Percentiles rank a stretch among this genome's conserved stretches.
Conservation (phyloP, 495 filamentous ascomycete species). For the Penicillium pancosmium region DNA sequence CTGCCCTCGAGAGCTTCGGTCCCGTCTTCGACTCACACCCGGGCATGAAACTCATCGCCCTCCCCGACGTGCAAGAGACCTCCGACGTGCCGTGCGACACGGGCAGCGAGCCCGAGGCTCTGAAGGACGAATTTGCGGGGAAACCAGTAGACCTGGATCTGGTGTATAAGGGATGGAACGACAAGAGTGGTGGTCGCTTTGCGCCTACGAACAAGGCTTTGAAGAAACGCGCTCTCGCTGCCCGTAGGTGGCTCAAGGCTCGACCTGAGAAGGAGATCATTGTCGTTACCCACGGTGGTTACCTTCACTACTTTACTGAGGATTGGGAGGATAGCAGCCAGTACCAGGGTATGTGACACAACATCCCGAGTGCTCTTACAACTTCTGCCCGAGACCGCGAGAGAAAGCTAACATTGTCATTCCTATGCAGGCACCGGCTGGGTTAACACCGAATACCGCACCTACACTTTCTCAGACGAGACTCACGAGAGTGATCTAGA, state of each 20-base stretch:
- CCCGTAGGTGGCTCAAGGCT: constrained; percentile 68
- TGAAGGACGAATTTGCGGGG: constrained; percentile 66
- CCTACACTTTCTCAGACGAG: constrained; percentile 65
- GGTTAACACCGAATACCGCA: constrained; percentile 80
- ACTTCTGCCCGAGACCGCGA: neutral
- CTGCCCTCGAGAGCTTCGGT: constrained; percentile 71
- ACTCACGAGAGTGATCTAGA: constrained; percentile 41
- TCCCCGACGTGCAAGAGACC: constrained; percentile 84
- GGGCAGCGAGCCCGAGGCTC: constrained; percentile 56
- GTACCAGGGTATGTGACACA: constrained; percentile 50
- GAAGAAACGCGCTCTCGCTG: constrained; percentile 61
- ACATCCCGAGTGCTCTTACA: neutral
- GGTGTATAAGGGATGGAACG: constrained; percentile 69
- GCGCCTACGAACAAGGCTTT: constrained; percentile 60
- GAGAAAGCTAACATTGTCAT: neutral
- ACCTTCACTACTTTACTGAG: constrained; percentile 78
- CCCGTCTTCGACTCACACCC: constrained; percentile 50
- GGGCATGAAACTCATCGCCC: constrained; percentile 61
- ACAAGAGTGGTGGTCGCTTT: constrained; percentile 64
- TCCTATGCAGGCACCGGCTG: constrained; percentile 69
- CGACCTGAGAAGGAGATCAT: constrained; percentile 63
- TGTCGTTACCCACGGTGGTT: constrained; percentile 73
- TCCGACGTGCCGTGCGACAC: constrained; percentile 78
- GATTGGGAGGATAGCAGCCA: constrained; percentile 71
- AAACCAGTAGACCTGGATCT: constrained; percentile 63